A percentile compares a stretch with the other conserved stretches of the same genome.
Conservation (phyloP, 306 rosid genomes). For the Datisca glomerata region DNA sequence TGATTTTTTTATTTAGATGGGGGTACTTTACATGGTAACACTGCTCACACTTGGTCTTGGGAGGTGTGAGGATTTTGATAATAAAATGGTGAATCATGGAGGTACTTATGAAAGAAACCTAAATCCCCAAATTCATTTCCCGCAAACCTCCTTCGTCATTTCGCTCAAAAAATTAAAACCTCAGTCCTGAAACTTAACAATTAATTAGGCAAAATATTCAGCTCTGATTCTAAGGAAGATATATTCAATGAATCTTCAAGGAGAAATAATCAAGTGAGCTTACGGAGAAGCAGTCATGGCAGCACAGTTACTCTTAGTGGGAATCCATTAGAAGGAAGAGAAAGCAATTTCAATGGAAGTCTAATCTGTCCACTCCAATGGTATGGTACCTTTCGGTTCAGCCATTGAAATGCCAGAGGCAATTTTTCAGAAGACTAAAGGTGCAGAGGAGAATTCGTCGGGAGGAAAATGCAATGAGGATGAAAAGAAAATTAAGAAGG, state of each 20-base stretch:
- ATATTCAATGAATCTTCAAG: slow-evolving; percentile 48
- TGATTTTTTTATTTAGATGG: no score
- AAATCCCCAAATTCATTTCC: no score
- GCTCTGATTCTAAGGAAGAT: slow-evolving; percentile 61
- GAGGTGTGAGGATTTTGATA: no score
- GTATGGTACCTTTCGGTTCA: slow-evolving; percentile 59
- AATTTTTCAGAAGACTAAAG: slow-evolving; percentile 46
- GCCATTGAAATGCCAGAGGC: slow-evolving; percentile 51
- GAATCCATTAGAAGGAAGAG: slow-evolving; percentile 38
- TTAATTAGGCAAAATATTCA: slow-evolving; percentile 64
- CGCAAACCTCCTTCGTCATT: no score
- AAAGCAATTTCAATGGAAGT: slow-evolving; percentile 32
- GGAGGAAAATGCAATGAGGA: slow-evolving; percentile 6
- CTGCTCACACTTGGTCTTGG: no score
- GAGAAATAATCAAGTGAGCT: slow-evolving; percentile 67
- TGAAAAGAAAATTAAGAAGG: slow-evolving; percentile 3
- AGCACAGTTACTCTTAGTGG: slow-evolving; percentile 69
- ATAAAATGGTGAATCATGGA: no score
- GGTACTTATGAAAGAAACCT: no score
- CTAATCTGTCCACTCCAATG: slow-evolving; percentile 59
- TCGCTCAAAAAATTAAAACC: no score
- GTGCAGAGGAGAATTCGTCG: slow-evolving; percentile 31
- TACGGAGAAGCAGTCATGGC: slow-evolving; percentile 61
- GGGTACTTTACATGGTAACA: no score
- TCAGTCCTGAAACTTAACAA: no score